Conservation (phyloP, 306 rosid genomes). For the Citrullus amarus region DNA sequence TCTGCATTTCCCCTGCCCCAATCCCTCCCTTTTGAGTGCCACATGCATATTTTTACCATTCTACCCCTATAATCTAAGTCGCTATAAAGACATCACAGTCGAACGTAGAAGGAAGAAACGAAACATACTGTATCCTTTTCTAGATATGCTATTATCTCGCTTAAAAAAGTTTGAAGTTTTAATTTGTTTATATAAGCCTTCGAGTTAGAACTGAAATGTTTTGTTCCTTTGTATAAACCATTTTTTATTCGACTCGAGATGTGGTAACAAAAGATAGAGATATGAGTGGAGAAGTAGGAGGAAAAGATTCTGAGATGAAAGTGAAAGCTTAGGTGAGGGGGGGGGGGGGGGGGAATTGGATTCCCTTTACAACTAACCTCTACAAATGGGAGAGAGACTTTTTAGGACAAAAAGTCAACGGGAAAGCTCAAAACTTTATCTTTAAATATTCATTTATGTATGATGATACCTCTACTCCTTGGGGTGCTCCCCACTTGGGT, state of each 20-base stretch:
- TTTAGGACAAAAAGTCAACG: not conserved
- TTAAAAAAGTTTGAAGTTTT: no score
- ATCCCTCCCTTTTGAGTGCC: not conserved
- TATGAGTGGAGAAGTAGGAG: not conserved
- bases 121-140: not conserved
- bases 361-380: not conserved
- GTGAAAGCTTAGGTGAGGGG: not conserved
- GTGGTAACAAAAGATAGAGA: not conserved
- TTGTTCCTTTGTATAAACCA: no score
- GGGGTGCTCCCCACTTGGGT: conserved; percentile 4
- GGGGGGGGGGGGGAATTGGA: not conserved
- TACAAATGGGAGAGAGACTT: not conserved
- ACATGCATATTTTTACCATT: not conserved
- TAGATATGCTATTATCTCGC: no score
- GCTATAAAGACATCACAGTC: not conserved
- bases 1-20: not conserved
- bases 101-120: not conserved
- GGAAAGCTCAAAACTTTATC: not conserved
- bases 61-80: not conserved
- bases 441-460: not conserved
- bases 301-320: not conserved
- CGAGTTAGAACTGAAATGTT: not conserved
- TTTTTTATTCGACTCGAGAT: no score
- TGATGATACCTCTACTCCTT: not conserved
- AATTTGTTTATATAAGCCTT: no score